Conservation (phyloP, 495 filamentous ascomycete species). For the Penicillium cinerascens region DNA sequence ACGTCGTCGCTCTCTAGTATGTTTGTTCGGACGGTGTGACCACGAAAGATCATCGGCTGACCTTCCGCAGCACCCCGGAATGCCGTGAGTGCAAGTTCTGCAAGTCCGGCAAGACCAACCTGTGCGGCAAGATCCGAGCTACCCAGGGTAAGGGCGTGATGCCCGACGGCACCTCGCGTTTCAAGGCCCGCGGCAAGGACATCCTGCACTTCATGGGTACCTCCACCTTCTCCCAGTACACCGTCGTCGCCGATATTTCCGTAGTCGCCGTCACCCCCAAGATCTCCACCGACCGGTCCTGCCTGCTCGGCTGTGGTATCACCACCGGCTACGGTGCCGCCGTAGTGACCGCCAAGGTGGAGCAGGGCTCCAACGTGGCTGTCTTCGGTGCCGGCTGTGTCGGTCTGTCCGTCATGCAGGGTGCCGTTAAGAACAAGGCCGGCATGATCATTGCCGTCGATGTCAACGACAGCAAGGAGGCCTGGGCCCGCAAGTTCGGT, state of each 20-base stretch:
- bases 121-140: slow-evolving; percentile 97
- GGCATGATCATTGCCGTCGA: slow-evolving; percentile 93
- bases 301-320: slow-evolving; percentile 94
- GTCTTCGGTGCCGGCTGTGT: slow-evolving; percentile 96
- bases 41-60: neutral
- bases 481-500: slow-evolving; percentile 89
- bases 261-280: slow-evolving; percentile 88
- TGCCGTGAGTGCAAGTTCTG: slow-evolving; percentile 99
- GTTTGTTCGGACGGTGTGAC: slow-evolving; percentile 1
- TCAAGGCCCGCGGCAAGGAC: slow-evolving; percentile 89
- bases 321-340: slow-evolving; percentile 98
- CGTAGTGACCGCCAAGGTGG: slow-evolving; percentile 83
- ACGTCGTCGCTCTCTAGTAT: slow-evolving; percentile 95
- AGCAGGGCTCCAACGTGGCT: slow-evolving; percentile 85
- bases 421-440: slow-evolving; percentile 83
- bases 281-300: slow-evolving; percentile 94
- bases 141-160: slow-evolving; percentile 96
- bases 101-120: slow-evolving; percentile 98
- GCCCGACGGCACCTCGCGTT: slow-evolving; percentile 95
- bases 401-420: slow-evolving; percentile 90
- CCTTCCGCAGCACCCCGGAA: slow-evolving; percentile 74
- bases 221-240: slow-evolving; percentile 97
- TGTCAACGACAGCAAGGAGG: slow-evolving; percentile 88
- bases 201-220: slow-evolving; percentile 99
- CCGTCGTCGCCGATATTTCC: slow-evolving; percentile 96